Conservation (phyloP, 2,329 filamentous ascomycete genomes). For the Aspergillus costaricaensis region DNA sequence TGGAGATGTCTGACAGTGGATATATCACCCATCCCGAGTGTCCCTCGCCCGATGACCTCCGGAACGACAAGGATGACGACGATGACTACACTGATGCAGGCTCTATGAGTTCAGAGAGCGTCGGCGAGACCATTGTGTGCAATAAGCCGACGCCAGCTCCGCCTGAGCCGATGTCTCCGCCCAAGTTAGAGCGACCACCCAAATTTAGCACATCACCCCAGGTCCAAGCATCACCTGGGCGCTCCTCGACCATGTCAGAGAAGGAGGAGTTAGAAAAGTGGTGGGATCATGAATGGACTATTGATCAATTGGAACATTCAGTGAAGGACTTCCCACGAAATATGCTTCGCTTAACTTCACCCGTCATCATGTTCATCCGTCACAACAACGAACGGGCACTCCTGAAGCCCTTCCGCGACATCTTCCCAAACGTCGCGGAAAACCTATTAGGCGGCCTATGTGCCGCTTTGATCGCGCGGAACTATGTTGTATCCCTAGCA, state of each 20-base stretch:
- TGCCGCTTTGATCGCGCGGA: conserved; percentile 40
- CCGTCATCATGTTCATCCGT: conserved; percentile 42
- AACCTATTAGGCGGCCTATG: conserved; percentile 40
- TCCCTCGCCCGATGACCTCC: conserved; percentile 28
- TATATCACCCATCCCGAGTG: conserved; percentile 34
- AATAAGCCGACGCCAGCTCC: conserved; percentile 24
- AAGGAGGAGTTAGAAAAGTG: conserved; percentile 34
- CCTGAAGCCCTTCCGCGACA: conserved; percentile 37
- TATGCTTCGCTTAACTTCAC: conserved; percentile 41
- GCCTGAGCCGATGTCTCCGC: conserved; percentile 19
- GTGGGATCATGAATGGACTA: conserved; percentile 44
- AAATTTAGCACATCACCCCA: conserved; percentile 19
- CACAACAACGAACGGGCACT: conserved; percentile 40
- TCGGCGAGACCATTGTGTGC: conserved; percentile 29
- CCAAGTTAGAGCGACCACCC: conserved; percentile 24
- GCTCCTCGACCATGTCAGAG: conserved; percentile 27
- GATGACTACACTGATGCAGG: conserved; percentile 29
- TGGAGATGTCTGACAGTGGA: conserved; percentile 39
- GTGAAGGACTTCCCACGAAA: conserved; percentile 39
- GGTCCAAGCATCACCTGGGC: conserved; percentile 18
- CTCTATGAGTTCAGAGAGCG: conserved; percentile 30
- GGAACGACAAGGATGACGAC: conserved; percentile 31
- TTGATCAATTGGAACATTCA: conserved; percentile 41
- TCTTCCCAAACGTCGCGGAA: conserved; percentile 38
- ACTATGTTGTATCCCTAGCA: conserved; percentile 39